Conservation (phyloP, 2,329 filamentous ascomycete genomes). For the Akanthomyces dipterigenus region DNA sequence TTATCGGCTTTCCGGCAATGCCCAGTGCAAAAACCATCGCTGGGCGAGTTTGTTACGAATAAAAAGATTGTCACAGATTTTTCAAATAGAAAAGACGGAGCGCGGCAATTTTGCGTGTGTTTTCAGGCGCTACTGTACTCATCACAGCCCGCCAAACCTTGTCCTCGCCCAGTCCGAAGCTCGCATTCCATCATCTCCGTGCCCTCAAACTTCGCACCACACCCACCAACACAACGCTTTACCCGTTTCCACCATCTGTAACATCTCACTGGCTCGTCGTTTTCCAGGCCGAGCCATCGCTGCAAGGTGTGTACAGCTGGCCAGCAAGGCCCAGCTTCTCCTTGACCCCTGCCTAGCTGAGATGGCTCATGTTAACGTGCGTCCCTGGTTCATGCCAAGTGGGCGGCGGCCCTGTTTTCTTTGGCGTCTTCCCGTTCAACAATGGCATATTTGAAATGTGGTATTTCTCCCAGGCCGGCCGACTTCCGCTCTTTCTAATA, state of each 20-base stretch:
- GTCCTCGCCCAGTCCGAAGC: background rate
- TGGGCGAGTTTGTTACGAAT: no score
- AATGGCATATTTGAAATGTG: background rate
- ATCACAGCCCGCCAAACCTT: background rate
- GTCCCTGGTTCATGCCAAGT: background rate
- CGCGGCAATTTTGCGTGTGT: no score
- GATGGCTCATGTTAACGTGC: background rate
- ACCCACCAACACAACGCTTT: background rate
- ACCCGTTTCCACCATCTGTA: background rate
- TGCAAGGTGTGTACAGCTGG: background rate
- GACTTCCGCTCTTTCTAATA: background rate
- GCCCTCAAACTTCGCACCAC: background rate
- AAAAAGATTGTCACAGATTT: no score
- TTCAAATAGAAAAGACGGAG: no score
- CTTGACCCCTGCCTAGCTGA: constrained; percentile 9
- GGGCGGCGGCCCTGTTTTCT: background rate
- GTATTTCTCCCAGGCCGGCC: background rate
- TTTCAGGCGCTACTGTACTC: background rate
- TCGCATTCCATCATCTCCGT: no score
- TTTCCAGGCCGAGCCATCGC: background rate
- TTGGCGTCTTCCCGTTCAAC: background rate
- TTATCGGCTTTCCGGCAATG: background rate
- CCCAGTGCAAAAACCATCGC: no score
- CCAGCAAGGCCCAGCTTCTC: background rate
- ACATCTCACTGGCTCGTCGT: background rate